Conservation (phyloP, 345 rosid genomes). For the Streptanthus diversifolius region DNA sequence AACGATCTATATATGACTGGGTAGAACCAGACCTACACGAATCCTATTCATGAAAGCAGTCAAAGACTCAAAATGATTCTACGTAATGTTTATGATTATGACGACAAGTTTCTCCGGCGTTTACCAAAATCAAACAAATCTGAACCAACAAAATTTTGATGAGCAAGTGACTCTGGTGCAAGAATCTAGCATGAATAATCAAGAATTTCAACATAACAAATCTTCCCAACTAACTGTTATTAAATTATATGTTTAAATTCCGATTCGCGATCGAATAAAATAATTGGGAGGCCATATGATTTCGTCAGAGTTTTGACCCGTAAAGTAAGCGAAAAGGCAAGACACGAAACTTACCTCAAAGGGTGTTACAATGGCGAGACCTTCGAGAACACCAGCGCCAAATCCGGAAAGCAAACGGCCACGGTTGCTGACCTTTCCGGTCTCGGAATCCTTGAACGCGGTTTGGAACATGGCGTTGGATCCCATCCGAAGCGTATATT, state of each 20-base stretch:
- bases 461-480: conserved; percentile 78
- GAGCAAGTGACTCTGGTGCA: neutral
- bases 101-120: too few species aligned
- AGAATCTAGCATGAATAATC: neutral
- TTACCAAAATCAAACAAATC: conserved; percentile 5
- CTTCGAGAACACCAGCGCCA: conserved; percentile 96
- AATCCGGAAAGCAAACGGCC: conserved; percentile 72
- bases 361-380: conserved; percentile 88
- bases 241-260: neutral
- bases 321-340: neutral
- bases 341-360: conserved; percentile 54
- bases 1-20: too few species aligned
- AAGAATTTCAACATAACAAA: neutral
- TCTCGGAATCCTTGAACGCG: conserved; percentile 70
- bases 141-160: neutral
- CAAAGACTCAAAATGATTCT: neutral
- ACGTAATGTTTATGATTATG: neutral
- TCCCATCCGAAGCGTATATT: conserved; percentile 88
- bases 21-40: neutral
- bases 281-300: neutral
- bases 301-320: neutral
- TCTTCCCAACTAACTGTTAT: neutral
- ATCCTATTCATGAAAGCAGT: neutral
- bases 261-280: neutral
- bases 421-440: conserved; percentile 60